Conservation (phyloP, 495 filamentous ascomycete genomes). For the Glutinoglossum americanum region DNA sequence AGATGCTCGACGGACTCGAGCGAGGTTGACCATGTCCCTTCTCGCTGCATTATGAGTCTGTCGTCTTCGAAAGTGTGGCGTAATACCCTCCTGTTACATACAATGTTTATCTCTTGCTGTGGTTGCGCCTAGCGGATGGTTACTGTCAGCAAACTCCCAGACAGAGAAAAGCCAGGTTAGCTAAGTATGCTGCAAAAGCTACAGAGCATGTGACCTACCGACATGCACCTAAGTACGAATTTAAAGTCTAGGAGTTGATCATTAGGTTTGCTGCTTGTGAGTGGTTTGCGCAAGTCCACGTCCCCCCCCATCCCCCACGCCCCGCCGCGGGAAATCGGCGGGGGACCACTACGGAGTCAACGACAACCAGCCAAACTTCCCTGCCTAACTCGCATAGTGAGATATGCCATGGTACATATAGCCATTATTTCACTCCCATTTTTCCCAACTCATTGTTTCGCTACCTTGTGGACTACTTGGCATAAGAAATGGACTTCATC, state of each 20-base stretch:
- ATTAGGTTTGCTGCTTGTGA: background rate
- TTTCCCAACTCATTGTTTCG: background rate
- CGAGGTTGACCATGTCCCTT: too few species aligned
- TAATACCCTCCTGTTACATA: background rate
- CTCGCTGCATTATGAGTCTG: background rate
- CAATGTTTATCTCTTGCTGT: background rate
- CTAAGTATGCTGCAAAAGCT: too few species aligned
- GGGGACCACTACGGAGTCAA: background rate
- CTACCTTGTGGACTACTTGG: background rate
- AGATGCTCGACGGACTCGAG: background rate
- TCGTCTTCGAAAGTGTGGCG: background rate
- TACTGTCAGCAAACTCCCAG: background rate
- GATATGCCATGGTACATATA: too few species aligned
- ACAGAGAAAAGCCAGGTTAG: background rate
- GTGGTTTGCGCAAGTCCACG: background rate
- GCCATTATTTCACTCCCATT: background rate
- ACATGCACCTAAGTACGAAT: background rate
- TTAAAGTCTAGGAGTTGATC: background rate
- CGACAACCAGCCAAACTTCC: background rate
- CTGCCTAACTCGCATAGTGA: background rate
- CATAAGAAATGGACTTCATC: constrained; percentile 10
- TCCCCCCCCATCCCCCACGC: too few species aligned
- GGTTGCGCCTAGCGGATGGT: background rate
- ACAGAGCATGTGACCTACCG: background rate
- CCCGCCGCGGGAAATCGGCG: background rate